Evolutionary conservation across 495 filamentous ascomycete species (phyloP).

Genomic region (Xylaria bambusicola): DNA sequence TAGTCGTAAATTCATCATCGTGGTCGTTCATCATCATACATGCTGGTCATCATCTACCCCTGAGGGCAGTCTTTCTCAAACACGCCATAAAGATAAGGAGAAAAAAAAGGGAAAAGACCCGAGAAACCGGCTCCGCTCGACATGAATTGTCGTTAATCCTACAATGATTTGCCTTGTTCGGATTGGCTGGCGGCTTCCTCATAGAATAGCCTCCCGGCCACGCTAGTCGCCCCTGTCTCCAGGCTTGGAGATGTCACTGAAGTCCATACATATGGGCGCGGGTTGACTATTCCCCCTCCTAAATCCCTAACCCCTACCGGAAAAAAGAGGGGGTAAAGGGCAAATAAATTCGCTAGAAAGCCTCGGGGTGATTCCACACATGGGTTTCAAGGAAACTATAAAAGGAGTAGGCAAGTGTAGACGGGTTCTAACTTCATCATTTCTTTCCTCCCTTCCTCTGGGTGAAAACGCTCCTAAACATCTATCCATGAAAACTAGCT

Average conservation of each 20-base stretch:
- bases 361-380: neutral
- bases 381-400: neutral
- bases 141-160: constrained; percentile 9
- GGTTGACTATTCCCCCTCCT: neutral
- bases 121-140: neutral
- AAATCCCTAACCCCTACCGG: neutral
- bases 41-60: constrained; percentile 14
- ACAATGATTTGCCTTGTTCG: constrained; percentile 8
- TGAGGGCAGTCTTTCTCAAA: constrained; percentile 19
- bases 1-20: constrained; percentile 21
- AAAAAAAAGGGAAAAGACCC: neutral
- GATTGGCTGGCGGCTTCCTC: neutral
- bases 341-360: constrained; percentile 9
- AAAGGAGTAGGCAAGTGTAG: neutral
- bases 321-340: neutral
- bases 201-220: neutral
- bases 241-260: neutral
- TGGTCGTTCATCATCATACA: constrained; percentile 16
- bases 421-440: constrained; percentile 10
- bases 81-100: neutral
- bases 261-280: neutral
- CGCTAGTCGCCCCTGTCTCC: neutral
- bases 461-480: constrained; percentile 7
- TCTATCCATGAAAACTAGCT: constrained; percentile 10
- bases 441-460: neutral